Base-by-base conservation (phyloP, 2,329 filamentous ascomycete genomes). In the Bipolaris oryzae region DNA sequence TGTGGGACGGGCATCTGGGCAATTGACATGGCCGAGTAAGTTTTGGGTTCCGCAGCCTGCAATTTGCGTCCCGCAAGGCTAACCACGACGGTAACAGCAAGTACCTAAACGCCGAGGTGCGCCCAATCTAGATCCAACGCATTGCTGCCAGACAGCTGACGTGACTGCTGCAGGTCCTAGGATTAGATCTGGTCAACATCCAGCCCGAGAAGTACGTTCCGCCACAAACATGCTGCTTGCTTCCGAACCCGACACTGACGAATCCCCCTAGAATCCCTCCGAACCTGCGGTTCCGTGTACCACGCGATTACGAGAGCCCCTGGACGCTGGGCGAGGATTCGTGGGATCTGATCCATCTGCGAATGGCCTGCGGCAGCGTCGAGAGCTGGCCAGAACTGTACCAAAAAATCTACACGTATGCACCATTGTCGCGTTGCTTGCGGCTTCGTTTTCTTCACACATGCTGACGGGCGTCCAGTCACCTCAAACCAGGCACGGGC, bases 1-100 rank as follows among this genome's bases (percentile, higher is more conserved):
- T 93, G 89, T 61, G 94, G 93, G 18, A 96, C 92, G 1, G 92
- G 92, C 37, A 94, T 96, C 59, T 98, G 94, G 94, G 86, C 89
- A 38, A 90, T 96, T 67, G 89, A 94, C 64, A 89, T 96, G 78
- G 89, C 90, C 61, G 87, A 90, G 84, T 91, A 80, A 78, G 86
- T 78, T 68, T 68, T 51, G 55, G 20, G 46, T 60, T 58, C 63
- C 56, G 54, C 65, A 56, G 41, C 61, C 61, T 46, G 42, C 58
- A 38, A 50, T 38, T 20, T 50, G 50, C 57, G 38, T 46, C 33
- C 7, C 51, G 39, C 58, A 37, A 57, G 49, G 72, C 73, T 76
- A 74, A 76, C 66, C 47, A 20, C 18, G 53, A 42, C 50, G 47
- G 58, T 61, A 59, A 20, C 70, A 83, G 79, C 66, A 81, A 81